A percentile compares a stretch with the other conserved stretches of the same genome.
Evolutionary conservation across 768 basidiomycete species (phyloP).

Genomic region (Pholiota molesta): DNA sequence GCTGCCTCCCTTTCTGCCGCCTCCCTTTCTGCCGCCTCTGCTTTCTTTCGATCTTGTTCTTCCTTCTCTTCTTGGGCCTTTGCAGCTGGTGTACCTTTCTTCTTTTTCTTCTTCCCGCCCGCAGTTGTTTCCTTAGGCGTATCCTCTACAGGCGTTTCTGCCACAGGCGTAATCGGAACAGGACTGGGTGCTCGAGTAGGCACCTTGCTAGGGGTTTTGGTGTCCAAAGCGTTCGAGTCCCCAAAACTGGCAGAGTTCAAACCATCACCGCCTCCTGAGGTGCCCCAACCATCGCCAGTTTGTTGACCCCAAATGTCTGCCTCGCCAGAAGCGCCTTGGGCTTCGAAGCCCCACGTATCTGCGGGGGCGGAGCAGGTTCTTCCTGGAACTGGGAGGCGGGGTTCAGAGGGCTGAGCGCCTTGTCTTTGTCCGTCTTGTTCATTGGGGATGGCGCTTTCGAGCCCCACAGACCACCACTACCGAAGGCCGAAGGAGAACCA

Average conservation of each 20-base stretch:
- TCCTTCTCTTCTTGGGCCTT: slow-evolving; percentile 2
- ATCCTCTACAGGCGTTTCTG: slow-evolving; percentile 18
- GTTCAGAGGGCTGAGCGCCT: slow-evolving; percentile 37
- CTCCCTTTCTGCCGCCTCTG: slow-evolving; percentile 3
- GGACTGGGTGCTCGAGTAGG: slow-evolving; percentile 14
- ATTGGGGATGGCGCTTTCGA: slow-evolving; percentile 28
- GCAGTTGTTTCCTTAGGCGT: slow-evolving; percentile 16
- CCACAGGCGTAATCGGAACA: slow-evolving; percentile 11
- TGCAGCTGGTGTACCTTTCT: slow-evolving; percentile 23
- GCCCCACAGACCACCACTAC: slow-evolving; percentile 20
- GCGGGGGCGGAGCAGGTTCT: slow-evolving; percentile 15
- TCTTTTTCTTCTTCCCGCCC: slow-evolving; percentile 29
- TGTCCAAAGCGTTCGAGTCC: slow-evolving; percentile 1
- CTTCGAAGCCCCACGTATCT: slow-evolving; percentile 15
- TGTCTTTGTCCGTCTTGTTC: slow-evolving; percentile 24
- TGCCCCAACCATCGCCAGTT: background rate
- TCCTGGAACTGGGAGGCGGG: slow-evolving; percentile 29
- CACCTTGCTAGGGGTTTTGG: background rate
- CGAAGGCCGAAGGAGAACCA: slow-evolving; percentile 1
- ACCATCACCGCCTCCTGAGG: slow-evolving; percentile 12
- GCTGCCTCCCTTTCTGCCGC: slow-evolving; percentile 14
- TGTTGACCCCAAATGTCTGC: slow-evolving; percentile 13
- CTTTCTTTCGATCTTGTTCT: slow-evolving; percentile 2
- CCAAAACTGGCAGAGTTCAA: slow-evolving; percentile 12
- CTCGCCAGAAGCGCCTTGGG: slow-evolving; percentile 8